Base-by-base conservation (phyloP, 1,284 basidiomycete genomes). In the Tylopilus sp. region DNA sequence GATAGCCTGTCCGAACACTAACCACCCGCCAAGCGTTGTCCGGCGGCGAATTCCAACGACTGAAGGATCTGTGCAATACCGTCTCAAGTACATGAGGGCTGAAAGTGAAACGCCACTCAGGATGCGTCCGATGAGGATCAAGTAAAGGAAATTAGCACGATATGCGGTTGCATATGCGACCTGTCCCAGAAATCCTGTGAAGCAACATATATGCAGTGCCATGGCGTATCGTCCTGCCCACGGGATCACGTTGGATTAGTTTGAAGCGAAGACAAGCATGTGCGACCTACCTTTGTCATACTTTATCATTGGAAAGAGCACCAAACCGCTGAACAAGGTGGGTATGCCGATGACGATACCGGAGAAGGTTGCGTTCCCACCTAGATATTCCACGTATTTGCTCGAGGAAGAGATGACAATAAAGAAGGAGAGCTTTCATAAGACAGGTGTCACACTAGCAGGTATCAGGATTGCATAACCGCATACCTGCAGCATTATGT, bases 341-440 rank as follows among this genome's bases (percentile, higher is more conserved):
- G 75, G 76, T 45, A 87, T 84, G 57, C 85, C 85, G 51, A 86
- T 84, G 16, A 79, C 74, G 11, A 87, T 59, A 53, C 85, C 85
- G 29, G 82, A 80, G 59, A 87, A 87, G 0, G 80, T 82, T 12
- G 82, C 71, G 11, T 70, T 75, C 13, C 84, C 85, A 28, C 84
- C 84, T 3, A 87, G 68, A 57, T 78, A 71, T 51, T 78, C 71
- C 0, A 82, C 78, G 59, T 86, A 86, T 43, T 72, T 70, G 58
- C 76, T 79, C 1, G 82, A 78, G 0, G 85, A 82, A 2, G 85
- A 81, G 3, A 87, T 79, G 31, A 84, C 71, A 52, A 85, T 77
- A 64, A 82, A 87, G 68, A 86, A 86, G 0, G 81, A 78, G 6
- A 82, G 63, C 84, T 86, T 48, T 21, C 4, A 13, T 4, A 6